A percentile compares a stretch with the other conserved stretches of the same genome.
Conservation (phyloP, 306 rosid species). For the Quercus gilva region DNA sequence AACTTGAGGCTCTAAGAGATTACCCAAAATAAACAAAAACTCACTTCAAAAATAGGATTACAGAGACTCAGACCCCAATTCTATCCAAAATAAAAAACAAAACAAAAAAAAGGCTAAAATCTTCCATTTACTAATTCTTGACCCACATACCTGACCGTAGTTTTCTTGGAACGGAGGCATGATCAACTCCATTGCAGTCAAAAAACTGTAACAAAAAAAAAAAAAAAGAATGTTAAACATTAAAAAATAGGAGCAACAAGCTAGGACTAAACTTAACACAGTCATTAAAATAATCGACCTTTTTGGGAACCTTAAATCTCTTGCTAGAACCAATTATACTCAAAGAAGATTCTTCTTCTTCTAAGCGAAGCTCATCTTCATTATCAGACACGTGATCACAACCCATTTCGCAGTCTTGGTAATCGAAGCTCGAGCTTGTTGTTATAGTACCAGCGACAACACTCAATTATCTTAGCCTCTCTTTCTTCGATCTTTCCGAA, state of each 20-base stretch:
- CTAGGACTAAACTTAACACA: background rate
- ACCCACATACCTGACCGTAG: constrained; percentile 65
- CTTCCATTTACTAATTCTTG: constrained; percentile 3
- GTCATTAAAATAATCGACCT: constrained; percentile 27
- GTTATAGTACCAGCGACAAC: constrained; percentile 21
- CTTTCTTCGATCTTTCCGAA: constrained; percentile 59
- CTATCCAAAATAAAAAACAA: background rate
- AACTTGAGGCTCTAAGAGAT: background rate
- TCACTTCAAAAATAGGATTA: background rate
- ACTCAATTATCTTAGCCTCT: constrained; percentile 53
- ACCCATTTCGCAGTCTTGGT: constrained; percentile 42
- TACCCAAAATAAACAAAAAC: background rate
- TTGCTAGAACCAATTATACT: constrained; percentile 21
- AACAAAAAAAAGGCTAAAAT: background rate
- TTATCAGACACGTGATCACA: constrained; percentile 31
- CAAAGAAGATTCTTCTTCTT: constrained; percentile 15
- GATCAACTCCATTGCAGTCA: constrained; percentile 52
- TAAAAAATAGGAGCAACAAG: no score
- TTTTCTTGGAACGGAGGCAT: constrained; percentile 69
- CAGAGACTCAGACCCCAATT: background rate
- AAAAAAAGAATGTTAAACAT: background rate
- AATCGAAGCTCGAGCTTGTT: constrained; percentile 28
- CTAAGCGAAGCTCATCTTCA: constrained; percentile 29
- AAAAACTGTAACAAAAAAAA: constrained; percentile 32
- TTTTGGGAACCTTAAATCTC: constrained; percentile 45